phyloP scores from a whole-genome alignment of 352 stramenopile genomes.

The Phytophthora capsici region DNA sequence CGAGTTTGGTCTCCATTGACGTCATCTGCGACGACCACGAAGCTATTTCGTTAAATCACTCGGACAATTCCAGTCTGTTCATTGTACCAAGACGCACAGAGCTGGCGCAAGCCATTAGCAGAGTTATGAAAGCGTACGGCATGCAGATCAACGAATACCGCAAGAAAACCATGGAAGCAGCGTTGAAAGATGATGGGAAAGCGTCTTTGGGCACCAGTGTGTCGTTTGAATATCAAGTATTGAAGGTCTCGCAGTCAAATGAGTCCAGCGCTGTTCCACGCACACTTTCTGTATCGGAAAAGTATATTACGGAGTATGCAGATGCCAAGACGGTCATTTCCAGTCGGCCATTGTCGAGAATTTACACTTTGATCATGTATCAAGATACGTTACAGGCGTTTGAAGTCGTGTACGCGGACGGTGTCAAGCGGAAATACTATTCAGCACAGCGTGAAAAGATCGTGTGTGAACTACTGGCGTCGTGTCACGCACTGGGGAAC shows the following conservation, averaged over 20 bases:
- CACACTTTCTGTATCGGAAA: conserved; percentile 71
- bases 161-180: conserved; percentile 79
- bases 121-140: conserved; percentile 75
- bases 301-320: conserved; percentile 71
- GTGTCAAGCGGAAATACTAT: conserved; percentile 73
- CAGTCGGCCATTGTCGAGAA: conserved; percentile 70
- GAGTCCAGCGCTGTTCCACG: conserved; percentile 41
- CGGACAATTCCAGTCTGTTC: conserved; percentile 86
- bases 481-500: conserved; percentile 78
- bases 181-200: conserved; percentile 53
- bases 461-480: conserved; percentile 73
- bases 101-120: conserved; percentile 71
- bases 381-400: conserved; percentile 69
- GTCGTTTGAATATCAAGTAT: conserved; percentile 77
- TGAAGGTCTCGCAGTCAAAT: conserved; percentile 59
- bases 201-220: conserved; percentile 38
- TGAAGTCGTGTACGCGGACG: conserved; percentile 79
- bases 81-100: conserved; percentile 70
- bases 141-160: conserved; percentile 88
- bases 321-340: conserved; percentile 62
- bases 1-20: conserved; percentile 83
- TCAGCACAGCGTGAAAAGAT: conserved; percentile 76
- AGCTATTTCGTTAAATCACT: conserved; percentile 77
- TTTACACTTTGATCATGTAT: conserved; percentile 78
- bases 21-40: conserved; percentile 80